These are phyloP conservation scores for Thalassiosira mediterranea DNA, from an alignment of 352 stramenopile genomes.

Conservation along the genomic window DNA sequence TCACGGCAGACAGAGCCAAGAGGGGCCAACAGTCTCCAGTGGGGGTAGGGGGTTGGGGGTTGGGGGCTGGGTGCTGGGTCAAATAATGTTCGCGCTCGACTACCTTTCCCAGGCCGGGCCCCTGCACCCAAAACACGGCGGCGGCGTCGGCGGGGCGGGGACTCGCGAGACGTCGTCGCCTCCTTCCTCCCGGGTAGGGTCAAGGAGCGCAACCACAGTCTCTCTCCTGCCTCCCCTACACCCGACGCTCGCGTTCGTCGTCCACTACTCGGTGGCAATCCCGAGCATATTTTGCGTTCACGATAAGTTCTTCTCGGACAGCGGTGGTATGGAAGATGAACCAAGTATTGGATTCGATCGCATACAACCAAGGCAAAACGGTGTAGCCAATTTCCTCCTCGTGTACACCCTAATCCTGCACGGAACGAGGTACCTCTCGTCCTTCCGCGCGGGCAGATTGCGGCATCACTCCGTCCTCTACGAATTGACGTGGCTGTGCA, in stretches of 20 bases:
- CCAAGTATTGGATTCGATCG: no score
- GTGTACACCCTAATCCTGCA: conserved; percentile 41
- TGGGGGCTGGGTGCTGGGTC: no score
- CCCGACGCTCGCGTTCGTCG: conserved; percentile 36
- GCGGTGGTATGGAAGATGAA: no score
- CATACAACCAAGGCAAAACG: neutral
- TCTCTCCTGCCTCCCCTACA: conserved; percentile 25
- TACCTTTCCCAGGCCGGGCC: conserved; percentile 32
- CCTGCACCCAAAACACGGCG: conserved; percentile 45
- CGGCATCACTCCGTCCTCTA: conserved; percentile 63
- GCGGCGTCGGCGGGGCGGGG: no score
- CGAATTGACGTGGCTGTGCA: conserved; percentile 76
- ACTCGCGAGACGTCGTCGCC: no score
- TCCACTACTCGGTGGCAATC: conserved; percentile 45
- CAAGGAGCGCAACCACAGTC: neutral
- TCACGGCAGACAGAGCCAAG: no score
- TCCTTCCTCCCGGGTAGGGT: no score
- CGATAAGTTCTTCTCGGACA: conserved; percentile 40
- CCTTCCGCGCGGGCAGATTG: conserved; percentile 32
- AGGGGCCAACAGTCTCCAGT: no score
- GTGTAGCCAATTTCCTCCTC: conserved; percentile 17
- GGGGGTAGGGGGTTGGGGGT: no score
- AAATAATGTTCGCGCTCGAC: no score
- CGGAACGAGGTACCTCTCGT: conserved; percentile 36
- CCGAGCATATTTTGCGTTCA: conserved; percentile 31